phyloP scores from a whole-genome alignment of 2,329 filamentous ascomycete genomes.

The Paracorniculantispora psalliotae region DNA sequence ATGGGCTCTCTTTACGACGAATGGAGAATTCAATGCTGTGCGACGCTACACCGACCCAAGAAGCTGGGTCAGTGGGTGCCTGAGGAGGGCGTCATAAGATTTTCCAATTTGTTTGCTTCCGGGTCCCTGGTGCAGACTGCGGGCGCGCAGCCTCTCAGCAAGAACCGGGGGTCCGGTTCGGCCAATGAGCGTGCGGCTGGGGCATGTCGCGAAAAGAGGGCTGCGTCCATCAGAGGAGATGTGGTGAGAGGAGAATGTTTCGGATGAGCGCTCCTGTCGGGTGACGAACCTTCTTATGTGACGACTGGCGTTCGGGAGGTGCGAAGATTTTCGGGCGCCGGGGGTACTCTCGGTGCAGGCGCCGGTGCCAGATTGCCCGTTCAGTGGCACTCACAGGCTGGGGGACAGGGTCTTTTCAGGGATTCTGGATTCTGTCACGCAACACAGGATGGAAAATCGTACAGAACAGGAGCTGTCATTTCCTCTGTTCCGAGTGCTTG shows the following conservation, averaged over 20 bases:
- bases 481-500: constrained; percentile 8
- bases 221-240: background rate
- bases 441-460: constrained; percentile 3
- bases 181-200: background rate
- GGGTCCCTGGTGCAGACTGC: background rate
- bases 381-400: background rate
- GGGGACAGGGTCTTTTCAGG: background rate
- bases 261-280: constrained; percentile 4
- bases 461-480: constrained; percentile 7
- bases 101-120: background rate
- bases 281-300: background rate
- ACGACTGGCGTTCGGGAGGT: background rate
- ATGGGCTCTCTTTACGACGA: background rate
- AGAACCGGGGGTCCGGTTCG: background rate
- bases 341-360: background rate
- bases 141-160: background rate
- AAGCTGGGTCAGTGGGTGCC: background rate
- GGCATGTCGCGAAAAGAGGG: background rate
- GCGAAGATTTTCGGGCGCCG: constrained; percentile 4
- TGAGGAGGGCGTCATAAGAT: background rate
- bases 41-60: constrained; percentile 5
- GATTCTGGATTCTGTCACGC: constrained; percentile 7
- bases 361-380: background rate
- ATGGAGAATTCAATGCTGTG: constrained; percentile 8
- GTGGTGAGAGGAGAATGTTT: background rate